Percentiles rank a stretch among this genome's conserved stretches.
phyloP scores from a whole-genome alignment of 164 flowering plant species.

The Aristolochia fimbriata region DNA sequence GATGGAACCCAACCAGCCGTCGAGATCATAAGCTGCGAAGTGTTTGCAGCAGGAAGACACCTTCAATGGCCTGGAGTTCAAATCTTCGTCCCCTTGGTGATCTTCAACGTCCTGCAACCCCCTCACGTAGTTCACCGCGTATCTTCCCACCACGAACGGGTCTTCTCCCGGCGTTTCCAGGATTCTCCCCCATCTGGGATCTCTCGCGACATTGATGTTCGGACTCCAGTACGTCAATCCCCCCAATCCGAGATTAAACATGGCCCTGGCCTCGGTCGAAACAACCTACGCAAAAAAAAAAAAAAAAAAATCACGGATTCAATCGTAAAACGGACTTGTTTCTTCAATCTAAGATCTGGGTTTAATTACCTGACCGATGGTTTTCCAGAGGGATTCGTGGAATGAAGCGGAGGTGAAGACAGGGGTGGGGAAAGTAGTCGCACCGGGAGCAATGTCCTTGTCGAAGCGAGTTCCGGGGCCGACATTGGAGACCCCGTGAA shows the following conservation, averaged over 20 bases:
- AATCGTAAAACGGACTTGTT: no score
- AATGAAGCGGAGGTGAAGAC: conserved; percentile 25
- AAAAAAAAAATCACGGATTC: no score
- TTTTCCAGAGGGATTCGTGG: conserved; percentile 21
- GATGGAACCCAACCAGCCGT: conserved; percentile 55
- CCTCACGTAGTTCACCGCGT: conserved; percentile 51
- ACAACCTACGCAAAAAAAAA: conserved; percentile 52
- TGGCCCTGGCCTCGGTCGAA: conserved; percentile 78
- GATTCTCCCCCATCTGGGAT: conserved; percentile 83
- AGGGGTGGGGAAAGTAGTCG: conserved; percentile 25
- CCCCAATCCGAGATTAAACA: conserved; percentile 71
- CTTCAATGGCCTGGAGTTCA: conserved; percentile 29
- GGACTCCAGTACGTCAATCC: conserved; percentile 86
- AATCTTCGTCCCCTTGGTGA: conserved; percentile 5
- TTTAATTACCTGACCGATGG: conserved; percentile 15
- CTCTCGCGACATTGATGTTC: conserved; percentile 62
- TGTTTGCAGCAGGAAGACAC: conserved; percentile 84
- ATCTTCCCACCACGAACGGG: conserved; percentile 41
- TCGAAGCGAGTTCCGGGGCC: conserved; percentile 13
- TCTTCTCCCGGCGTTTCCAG: conserved; percentile 86
- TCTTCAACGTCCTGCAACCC: conserved; percentile 49
- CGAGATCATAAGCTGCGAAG: conserved; percentile 76
- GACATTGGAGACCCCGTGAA: conserved; percentile 24
- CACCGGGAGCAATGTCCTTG: conserved; percentile 13
- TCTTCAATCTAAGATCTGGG: no score